phyloP scores from a whole-genome alignment of 2,329 filamentous ascomycete species.

The Alternaria triticimaculans region DNA sequence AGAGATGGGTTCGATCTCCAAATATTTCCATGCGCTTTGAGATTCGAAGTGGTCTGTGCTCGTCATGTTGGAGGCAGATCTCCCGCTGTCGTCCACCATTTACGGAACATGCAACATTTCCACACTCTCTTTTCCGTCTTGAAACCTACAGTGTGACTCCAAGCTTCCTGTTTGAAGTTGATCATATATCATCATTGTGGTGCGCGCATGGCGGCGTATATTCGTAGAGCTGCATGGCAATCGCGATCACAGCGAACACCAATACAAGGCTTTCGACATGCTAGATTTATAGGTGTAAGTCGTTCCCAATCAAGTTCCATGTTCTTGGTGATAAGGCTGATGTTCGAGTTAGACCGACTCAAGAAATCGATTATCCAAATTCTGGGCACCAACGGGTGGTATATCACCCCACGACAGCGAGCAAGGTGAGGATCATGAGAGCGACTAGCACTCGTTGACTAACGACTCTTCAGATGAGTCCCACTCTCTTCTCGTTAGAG shows the following conservation, averaged over 20 bases:
- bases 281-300: constrained; percentile 49
- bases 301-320: too few relatives aligned
- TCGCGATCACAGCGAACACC: constrained; percentile 13
- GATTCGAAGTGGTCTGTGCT: constrained; percentile 34
- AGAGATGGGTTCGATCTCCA: constrained; percentile 25
- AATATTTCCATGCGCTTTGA: constrained; percentile 36
- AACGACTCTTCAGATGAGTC: constrained; percentile 42
- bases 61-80: constrained; percentile 17
- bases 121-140: neutral
- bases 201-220: constrained; percentile 37
- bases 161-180: too few relatives aligned
- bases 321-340: too few relatives aligned
- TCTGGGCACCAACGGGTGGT: constrained; percentile 81
- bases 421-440: constrained; percentile 37
- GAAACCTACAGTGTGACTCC: neutral
- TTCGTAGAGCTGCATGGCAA: constrained; percentile 29
- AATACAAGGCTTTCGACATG: constrained; percentile 13
- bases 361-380: constrained; percentile 69
- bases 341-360: constrained; percentile 56
- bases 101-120: constrained; percentile 1
- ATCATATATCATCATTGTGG: neutral
- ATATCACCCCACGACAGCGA: constrained; percentile 63
- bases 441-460: neutral
- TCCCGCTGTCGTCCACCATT: constrained; percentile 10
- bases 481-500: constrained; percentile 53